Base-by-base conservation (phyloP, 1,139 yeast genomes). In the Lodderomyces oxycetoniae region DNA sequence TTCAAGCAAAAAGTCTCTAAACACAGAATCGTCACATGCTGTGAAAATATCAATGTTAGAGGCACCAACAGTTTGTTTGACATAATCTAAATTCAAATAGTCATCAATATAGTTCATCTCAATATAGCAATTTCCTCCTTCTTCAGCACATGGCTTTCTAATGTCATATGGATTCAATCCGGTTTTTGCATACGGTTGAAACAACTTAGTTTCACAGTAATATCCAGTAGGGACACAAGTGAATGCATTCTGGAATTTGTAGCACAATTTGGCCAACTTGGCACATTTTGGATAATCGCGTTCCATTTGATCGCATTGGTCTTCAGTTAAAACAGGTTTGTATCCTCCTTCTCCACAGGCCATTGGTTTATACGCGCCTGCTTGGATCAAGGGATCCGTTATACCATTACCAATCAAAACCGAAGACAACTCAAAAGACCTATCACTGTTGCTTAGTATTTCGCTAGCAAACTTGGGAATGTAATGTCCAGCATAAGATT, bases 121-220 rank as follows among this genome's bases (percentile, higher is more conserved):
- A 12, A 42, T 39, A 46, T 91, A 91, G 61, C 98, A 91, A 36
- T 74, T 65, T 17, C 63, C 38, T 31, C 79, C 79, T 42, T 80
- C 79, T 45, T 81, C 89, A 22, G 63, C 71, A 62, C 98, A 91
- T 55, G 71, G 70, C 53, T 74, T 78, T 62, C 98, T 80, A 49
- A 91, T 84, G 53, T 91, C 98, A 58, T 91, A 91, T 32, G 89
- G 95, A 53, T 91, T 89, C 56, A 82, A 79, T 23, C 97, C 97
- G 4, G 49, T 43, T 13, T 50, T 46, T 22, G 38, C 34, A 35
- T 52, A 53, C 15, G 57, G 58, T 23, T 35, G 38, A 17, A 42
- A 49, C 36, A 42, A 34, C 21, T 38, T 45, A 15, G 26, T 23
- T 83, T 68, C 47, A 53, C 82, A 68, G 33, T 80, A 68, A 39